Percentiles rank a stretch among this genome's conserved stretches.
Evolutionary conservation across 495 filamentous ascomycete species (phyloP).

Genomic region (Filosporella fistucella): DNA sequence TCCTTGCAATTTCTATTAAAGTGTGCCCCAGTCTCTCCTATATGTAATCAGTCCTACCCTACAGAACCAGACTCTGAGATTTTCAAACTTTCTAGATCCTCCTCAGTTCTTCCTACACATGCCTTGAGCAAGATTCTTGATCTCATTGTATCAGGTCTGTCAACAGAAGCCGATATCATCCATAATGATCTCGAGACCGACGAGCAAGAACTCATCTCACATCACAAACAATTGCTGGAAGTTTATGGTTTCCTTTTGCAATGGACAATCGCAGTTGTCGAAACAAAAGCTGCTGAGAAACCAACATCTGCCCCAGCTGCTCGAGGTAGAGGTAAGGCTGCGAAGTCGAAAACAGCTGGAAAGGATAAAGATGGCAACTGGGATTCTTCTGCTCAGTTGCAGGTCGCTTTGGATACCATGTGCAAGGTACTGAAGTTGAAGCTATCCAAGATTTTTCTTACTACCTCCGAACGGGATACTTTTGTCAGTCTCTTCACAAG

Average conservation of each 20-base stretch:
- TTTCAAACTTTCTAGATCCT: conserved; percentile 70
- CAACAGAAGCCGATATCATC: conserved; percentile 83
- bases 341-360: conserved; percentile 59
- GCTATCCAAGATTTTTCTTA: conserved; percentile 85
- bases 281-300: conserved; percentile 90
- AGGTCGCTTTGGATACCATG: conserved; percentile 87
- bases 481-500: conserved; percentile 90
- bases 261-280: conserved; percentile 89
- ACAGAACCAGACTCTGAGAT: conserved; percentile 36
- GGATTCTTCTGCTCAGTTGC: conserved; percentile 85
- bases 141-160: conserved; percentile 85
- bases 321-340: conserved; percentile 70
- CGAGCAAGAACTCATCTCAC: conserved; percentile 78
- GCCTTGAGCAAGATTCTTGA: conserved; percentile 92
- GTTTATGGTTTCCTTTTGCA: conserved; percentile 93
- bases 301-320: conserved; percentile 62
- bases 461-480: conserved; percentile 93
- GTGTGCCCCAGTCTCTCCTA: conserved; percentile 70
- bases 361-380: conserved; percentile 81
- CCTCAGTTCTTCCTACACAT: conserved; percentile 72
- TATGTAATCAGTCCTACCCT: conserved; percentile 31
- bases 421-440: conserved; percentile 94
- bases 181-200: conserved; percentile 85
- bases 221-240: conserved; percentile 88
- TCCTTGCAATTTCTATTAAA: conserved; percentile 94